Evolutionary conservation across 2,329 filamentous ascomycete species (phyloP).

Genomic region (Nothomitra cinnamomea): DNA sequence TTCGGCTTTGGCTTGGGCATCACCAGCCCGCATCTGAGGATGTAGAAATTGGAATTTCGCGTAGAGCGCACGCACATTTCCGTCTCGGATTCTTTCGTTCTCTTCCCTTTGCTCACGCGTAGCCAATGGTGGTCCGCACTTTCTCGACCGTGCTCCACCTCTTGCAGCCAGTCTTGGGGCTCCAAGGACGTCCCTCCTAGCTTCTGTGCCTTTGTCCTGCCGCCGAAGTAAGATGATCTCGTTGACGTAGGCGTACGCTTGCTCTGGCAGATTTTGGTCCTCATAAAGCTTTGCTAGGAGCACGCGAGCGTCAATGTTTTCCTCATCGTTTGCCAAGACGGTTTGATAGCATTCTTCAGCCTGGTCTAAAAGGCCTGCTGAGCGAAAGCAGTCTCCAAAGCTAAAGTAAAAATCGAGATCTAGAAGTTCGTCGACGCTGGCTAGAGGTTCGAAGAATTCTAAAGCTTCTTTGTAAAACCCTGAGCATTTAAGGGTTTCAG

Average conservation of each 20-base stretch:
- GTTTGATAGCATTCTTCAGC: constrained; percentile 65
- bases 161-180: constrained; percentile 12
- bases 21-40: constrained; percentile 29
- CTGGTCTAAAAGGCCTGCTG: constrained; percentile 42
- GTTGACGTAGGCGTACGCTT: constrained; percentile 60
- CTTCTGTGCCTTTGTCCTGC: constrained; percentile 21
- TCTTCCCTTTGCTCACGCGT: constrained; percentile 12
- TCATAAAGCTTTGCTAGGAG: constrained; percentile 77
- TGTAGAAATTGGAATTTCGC: constrained; percentile 29
- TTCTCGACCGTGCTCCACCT: constrained; percentile 14
- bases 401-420: constrained; percentile 33
- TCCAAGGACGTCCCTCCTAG: not conserved
- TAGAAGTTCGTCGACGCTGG: constrained; percentile 27
- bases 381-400: constrained; percentile 52
- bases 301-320: constrained; percentile 59
- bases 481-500: constrained; percentile 36
- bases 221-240: constrained; percentile 52
- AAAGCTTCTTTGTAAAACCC: constrained; percentile 36
- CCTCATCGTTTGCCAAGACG: constrained; percentile 53
- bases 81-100: constrained; percentile 14
- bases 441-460: constrained; percentile 38
- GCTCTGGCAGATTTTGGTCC: constrained; percentile 50
- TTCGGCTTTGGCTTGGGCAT: constrained; percentile 32
- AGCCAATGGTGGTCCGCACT: constrained; percentile 4
- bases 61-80: constrained; percentile 23